These are phyloP conservation scores for Mortierella sp. DNA, from an alignment of 371 early-diverging fungal genomes.

Conservation along the genomic window DNA sequence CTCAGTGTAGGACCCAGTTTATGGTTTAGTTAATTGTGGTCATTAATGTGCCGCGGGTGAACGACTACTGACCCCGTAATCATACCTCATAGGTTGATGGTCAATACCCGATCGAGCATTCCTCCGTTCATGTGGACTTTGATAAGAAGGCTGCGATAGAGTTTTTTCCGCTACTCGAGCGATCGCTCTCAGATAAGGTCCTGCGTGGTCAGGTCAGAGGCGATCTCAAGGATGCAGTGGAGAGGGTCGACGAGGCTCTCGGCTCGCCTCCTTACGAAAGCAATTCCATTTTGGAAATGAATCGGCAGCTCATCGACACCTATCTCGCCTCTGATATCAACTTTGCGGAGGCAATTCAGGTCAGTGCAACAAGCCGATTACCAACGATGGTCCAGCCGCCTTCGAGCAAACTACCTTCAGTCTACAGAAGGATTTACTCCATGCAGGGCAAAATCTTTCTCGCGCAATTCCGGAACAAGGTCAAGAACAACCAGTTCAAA, in stretches of 20 bases:
- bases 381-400: constrained; percentile 51
- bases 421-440: constrained; percentile 65
- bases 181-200: constrained; percentile 57
- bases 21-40: too few species aligned
- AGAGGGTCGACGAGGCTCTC: constrained; percentile 65
- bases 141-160: constrained; percentile 67
- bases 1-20: constrained; percentile 69
- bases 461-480: constrained; percentile 66
- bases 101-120: constrained; percentile 67
- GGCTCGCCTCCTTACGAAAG: constrained; percentile 64
- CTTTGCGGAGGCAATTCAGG: constrained; percentile 39
- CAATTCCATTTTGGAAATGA: constrained; percentile 44
- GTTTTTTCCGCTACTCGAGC: constrained; percentile 61
- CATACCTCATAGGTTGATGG: constrained; percentile 58
- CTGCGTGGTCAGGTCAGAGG: constrained; percentile 58
- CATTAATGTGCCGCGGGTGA: too few species aligned
- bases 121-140: constrained; percentile 58
- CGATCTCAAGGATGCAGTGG: constrained; percentile 69
- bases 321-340: constrained; percentile 55
- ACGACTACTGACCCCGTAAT: too few species aligned
- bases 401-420: constrained; percentile 43
- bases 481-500: constrained; percentile 64
- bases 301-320: constrained; percentile 54
- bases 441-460: constrained; percentile 72
- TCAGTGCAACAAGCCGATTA: constrained; percentile 16